A percentile compares a stretch with the other conserved stretches of the same genome.
Evolutionary conservation across 768 basidiomycete genomes (phyloP).

Genomic region (Boletus sensibilis): DNA sequence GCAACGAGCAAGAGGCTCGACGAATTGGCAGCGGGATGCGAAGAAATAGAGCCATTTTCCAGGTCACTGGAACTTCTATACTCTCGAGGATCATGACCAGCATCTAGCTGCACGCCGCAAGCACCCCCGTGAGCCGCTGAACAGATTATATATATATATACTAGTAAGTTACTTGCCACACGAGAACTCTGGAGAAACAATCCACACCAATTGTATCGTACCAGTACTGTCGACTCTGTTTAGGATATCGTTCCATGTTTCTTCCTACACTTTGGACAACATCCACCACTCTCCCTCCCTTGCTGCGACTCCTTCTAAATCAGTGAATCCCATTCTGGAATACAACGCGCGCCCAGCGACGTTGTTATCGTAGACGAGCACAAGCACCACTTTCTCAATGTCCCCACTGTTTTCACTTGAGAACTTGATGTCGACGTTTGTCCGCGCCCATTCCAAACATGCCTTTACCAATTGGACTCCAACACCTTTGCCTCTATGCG

Average conservation of each 20-base stretch:
- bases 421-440: slow-evolving; percentile 14
- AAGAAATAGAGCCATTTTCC: slow-evolving; percentile 25
- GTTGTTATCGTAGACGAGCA: slow-evolving; percentile 19
- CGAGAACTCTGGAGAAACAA: neutral
- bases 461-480: slow-evolving; percentile 14
- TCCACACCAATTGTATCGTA: neutral
- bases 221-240: no score
- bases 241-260: no score
- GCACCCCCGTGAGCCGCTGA: slow-evolving; percentile 10
- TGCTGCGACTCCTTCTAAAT: slow-evolving; percentile 6
- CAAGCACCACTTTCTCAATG: slow-evolving; percentile 16
- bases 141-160: neutral
- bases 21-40: slow-evolving; percentile 38
- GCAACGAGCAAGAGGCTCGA: slow-evolving; percentile 43
- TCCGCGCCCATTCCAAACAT: slow-evolving; percentile 27
- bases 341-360: slow-evolving; percentile 18
- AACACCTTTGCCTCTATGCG: slow-evolving; percentile 25
- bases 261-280: slow-evolving; percentile 33
- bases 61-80: slow-evolving; percentile 7
- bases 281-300: slow-evolving; percentile 22
- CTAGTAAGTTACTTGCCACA: no score
- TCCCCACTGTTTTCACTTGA: neutral
- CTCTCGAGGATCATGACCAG: slow-evolving; percentile 8
- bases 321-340: slow-evolving; percentile 20
- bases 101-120: slow-evolving; percentile 1